phyloP scores from a whole-genome alignment of 2,329 filamentous ascomycete species.

The Ophiostoma ulmi region DNA sequence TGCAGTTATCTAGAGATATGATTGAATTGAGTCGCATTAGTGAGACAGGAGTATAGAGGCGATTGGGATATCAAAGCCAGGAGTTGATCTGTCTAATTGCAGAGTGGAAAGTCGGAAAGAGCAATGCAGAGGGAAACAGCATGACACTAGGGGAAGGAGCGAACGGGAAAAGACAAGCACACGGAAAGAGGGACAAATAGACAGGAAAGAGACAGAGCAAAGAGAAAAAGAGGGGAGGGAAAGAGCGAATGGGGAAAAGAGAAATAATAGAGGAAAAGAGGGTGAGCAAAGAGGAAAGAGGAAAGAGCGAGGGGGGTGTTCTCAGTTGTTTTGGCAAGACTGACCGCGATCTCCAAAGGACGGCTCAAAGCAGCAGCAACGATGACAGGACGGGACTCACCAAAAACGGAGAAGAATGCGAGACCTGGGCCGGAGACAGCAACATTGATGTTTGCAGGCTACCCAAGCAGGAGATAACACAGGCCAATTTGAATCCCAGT shows the following conservation, averaged over 20 bases:
- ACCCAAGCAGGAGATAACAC: not conserved
- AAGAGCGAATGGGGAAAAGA: constrained; percentile 4
- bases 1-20: not conserved
- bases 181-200: not conserved
- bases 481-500: not conserved
- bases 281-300: not conserved
- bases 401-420: not conserved
- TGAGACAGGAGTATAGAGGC: not conserved
- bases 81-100: not conserved
- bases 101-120: not conserved
- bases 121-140: not conserved
- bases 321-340: constrained; percentile 21
- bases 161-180: not conserved
- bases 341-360: constrained; percentile 21
- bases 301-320: constrained; percentile 18
- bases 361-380: constrained; percentile 17
- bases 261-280: constrained; percentile 3
- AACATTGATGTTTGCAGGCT: not conserved
- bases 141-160: not conserved
- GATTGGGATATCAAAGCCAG: not conserved
- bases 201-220: not conserved
- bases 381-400: not conserved
- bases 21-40: not conserved
- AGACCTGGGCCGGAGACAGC: not conserved
- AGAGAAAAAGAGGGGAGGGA: not conserved